Conservation (phyloP, 768 basidiomycete genomes). For the Amanita polypyramis region DNA sequence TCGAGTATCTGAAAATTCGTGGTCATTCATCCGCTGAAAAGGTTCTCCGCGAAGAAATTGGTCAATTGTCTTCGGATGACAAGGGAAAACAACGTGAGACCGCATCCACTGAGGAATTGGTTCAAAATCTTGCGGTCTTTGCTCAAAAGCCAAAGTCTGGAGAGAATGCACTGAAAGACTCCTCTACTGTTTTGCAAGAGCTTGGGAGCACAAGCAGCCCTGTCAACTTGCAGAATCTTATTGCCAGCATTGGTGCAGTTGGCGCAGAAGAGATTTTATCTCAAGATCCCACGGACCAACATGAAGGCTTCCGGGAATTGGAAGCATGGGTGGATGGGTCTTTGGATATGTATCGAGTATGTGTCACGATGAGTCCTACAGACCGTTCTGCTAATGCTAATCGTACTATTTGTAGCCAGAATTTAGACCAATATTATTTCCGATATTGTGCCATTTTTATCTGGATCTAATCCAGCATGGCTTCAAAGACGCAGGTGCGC, state of each 20-base stretch:
- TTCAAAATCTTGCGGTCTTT: slow-evolving; percentile 52
- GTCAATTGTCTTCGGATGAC: slow-evolving; percentile 31
- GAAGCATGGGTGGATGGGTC: slow-evolving; percentile 88
- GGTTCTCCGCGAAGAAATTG: slow-evolving; percentile 33
- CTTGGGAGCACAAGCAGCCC: slow-evolving; percentile 61
- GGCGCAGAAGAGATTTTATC: slow-evolving; percentile 78
- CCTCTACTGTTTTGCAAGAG: slow-evolving; percentile 54
- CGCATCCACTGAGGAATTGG: slow-evolving; percentile 36
- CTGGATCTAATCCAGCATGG: slow-evolving; percentile 88
- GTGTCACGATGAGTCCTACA: slow-evolving; percentile 13
- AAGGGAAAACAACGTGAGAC: slow-evolving; percentile 33
- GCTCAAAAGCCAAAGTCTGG: slow-evolving; percentile 59
- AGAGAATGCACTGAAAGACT: slow-evolving; percentile 64
- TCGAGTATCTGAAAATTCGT: slow-evolving; percentile 39
- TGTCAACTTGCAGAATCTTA: slow-evolving; percentile 62
- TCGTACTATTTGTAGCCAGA: slow-evolving; percentile 53
- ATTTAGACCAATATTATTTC: slow-evolving; percentile 86
- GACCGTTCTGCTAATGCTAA: slow-evolving; percentile 3
- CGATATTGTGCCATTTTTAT: slow-evolving; percentile 96
- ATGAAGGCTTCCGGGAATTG: slow-evolving; percentile 77
- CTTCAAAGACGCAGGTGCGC: slow-evolving; percentile 81
- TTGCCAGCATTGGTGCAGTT: slow-evolving; percentile 67
- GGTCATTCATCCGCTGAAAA: slow-evolving; percentile 40
- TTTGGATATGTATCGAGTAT: slow-evolving; percentile 81
- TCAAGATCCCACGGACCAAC: slow-evolving; percentile 75